Evolutionary conservation across 1,139 yeast species (phyloP).

Genomic region (Debaryomyces singareniensis): DNA sequence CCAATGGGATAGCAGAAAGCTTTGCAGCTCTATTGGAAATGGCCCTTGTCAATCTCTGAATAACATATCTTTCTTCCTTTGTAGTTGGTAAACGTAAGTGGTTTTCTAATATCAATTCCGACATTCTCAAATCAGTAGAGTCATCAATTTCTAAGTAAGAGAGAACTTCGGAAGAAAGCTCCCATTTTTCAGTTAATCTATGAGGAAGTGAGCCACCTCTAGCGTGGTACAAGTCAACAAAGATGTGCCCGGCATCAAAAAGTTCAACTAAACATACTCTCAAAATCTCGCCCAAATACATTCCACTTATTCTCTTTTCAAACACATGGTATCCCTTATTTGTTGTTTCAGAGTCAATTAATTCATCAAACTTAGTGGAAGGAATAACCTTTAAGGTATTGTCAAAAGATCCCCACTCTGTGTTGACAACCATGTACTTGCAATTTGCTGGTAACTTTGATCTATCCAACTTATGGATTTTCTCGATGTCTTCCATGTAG

Average conservation of each 20-base stretch:
- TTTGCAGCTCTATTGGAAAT: conserved; percentile 82
- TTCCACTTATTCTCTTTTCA: conserved; percentile 89
- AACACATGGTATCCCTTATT: conserved; percentile 84
- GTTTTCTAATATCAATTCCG: conserved; percentile 59
- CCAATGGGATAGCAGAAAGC: conserved; percentile 81
- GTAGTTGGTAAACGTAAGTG: conserved; percentile 62
- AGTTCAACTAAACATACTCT: conserved; percentile 68
- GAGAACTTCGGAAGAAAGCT: conserved; percentile 73
- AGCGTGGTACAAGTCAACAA: conserved; percentile 44
- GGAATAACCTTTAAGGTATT: conserved; percentile 70
- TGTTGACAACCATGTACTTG: conserved; percentile 80
- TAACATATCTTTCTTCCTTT: conserved; percentile 59
- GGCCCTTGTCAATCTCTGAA: conserved; percentile 68
- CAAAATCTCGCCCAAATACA: conserved; percentile 87
- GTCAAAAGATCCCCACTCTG: conserved; percentile 98
- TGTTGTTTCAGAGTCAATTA: conserved; percentile 66
- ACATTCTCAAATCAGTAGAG: conserved; percentile 59
- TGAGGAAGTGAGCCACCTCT: conserved; percentile 57
- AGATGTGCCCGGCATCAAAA: conserved; percentile 48
- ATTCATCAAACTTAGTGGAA: conserved; percentile 63
- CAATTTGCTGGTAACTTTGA: conserved; percentile 40
- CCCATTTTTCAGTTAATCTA: conserved; percentile 68
- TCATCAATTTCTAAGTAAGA: conserved; percentile 81
- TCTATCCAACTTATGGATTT: conserved; percentile 60
- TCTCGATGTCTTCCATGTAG: conserved; percentile 66